phyloP scores from a whole-genome alignment of 1,284 basidiomycete genomes.

The Volvariella volvacea region DNA sequence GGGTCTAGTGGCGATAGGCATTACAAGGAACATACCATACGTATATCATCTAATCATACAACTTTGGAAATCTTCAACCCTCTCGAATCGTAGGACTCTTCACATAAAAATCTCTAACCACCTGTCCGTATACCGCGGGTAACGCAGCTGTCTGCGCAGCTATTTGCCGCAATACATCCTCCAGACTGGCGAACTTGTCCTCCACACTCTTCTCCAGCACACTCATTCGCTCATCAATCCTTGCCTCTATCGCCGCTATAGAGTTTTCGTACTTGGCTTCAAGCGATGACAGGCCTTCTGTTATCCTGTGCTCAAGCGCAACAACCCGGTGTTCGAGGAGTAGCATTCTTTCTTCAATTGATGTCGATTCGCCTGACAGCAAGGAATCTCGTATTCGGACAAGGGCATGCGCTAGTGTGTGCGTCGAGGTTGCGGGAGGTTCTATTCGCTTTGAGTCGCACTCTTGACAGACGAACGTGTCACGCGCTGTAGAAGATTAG shows the following conservation, averaged over 20 bases:
- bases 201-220: conserved; percentile 18
- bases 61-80: neutral
- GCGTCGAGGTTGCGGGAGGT: conserved; percentile 11
- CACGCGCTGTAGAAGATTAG: neutral
- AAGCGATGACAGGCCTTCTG: conserved; percentile 8
- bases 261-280: conserved; percentile 16
- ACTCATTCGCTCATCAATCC: conserved; percentile 16
- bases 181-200: conserved; percentile 19
- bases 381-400: conserved; percentile 21
- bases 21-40: too few species aligned
- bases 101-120: conserved; percentile 13
- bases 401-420: conserved; percentile 21
- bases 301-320: conserved; percentile 18
- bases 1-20: too few species aligned
- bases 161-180: conserved; percentile 21
- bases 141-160: conserved; percentile 22
- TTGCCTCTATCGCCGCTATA: conserved; percentile 18
- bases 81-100: neutral
- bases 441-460: conserved; percentile 19
- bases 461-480: conserved; percentile 20
- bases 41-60: too few species aligned
- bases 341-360: conserved; percentile 17
- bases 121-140: conserved; percentile 21
- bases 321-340: conserved; percentile 21
- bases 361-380: conserved; percentile 15